These are phyloP conservation scores for Aspergillus leporis DNA, from an alignment of 495 filamentous ascomycete genomes.

Conservation along the genomic window DNA sequence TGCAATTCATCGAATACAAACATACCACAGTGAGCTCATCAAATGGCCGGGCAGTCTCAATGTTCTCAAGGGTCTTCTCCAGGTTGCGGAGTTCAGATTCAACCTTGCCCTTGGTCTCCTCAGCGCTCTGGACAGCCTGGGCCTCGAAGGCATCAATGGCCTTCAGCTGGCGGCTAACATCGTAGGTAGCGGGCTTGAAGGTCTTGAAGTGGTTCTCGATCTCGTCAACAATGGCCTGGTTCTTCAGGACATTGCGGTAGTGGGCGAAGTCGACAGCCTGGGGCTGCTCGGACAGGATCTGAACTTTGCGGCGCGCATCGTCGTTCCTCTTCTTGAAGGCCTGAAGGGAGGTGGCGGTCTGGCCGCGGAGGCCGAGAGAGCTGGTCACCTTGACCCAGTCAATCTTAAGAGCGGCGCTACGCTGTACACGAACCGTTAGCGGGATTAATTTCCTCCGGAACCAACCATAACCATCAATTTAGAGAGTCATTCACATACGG, in stretches of 20 bases:
- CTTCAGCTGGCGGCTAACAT: constrained; percentile 88
- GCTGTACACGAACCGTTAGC: constrained; percentile 57
- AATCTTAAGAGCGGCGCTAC: constrained; percentile 98
- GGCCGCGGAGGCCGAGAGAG: constrained; percentile 93
- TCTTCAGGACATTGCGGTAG: constrained; percentile 91
- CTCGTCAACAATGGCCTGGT: constrained; percentile 90
- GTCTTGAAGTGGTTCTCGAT: constrained; percentile 88
- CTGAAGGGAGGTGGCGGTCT: constrained; percentile 84
- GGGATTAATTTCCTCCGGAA: constrained; percentile 15
- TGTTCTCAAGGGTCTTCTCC: constrained; percentile 92
- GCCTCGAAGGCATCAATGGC: constrained; percentile 97
- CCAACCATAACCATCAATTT: neutral
- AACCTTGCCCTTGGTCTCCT: constrained; percentile 93
- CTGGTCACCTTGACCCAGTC: constrained; percentile 92
- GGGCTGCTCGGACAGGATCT: constrained; percentile 72
- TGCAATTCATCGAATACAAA: constrained; percentile 27
- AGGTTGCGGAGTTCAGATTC: constrained; percentile 90
- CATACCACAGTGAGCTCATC: constrained; percentile 97
- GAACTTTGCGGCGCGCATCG: constrained; percentile 91
- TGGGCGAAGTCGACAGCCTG: constrained; percentile 86
- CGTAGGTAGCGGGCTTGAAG: constrained; percentile 91
- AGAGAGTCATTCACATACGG: constrained; percentile 62
- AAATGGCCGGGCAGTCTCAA: constrained; percentile 92
- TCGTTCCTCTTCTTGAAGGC: constrained; percentile 99
- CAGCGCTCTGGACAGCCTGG: constrained; percentile 93